Base-by-base conservation (phyloP, 2,329 filamentous ascomycete genomes). In the Elsinoe perseae region DNA sequence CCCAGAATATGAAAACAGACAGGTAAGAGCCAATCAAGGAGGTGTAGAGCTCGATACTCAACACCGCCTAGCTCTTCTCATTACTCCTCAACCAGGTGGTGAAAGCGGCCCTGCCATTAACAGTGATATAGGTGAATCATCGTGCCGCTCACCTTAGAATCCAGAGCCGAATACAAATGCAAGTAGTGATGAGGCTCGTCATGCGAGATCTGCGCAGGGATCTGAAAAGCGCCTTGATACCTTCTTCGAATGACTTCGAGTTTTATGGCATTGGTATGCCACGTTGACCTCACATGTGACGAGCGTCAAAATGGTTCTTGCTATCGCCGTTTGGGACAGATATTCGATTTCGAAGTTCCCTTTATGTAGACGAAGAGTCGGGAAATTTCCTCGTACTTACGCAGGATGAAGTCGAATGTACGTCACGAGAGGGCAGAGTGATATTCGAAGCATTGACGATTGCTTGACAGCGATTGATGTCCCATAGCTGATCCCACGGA, bases 1-100 rank as follows among this genome's bases (percentile, higher is more conserved):
- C 63, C 67, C 67, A 69, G 56, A 67, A 66, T 1, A 68, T 12
- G 14, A n/a, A 67, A 64, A 20, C 68, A 70, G n/a, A 23, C 16
- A 9, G 58, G 40, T 12, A 63, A 56, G n/a, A 62, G 30, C 54
- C 57, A 58, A 20, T 59, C 30, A 48, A 98, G 73, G 1, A 89
- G 88, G 69, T 95, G 93, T 58, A 98, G 70, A 0, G 91, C 88
- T 4, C 93, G 85, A 67, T 97, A 98, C 70, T 98, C 93, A 60
- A 98, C 95, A 18, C 93, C 93, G 8, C 93, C 93, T 2, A 98
- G 75, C 70, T 97, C 93, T 67, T 97, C 90, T 61, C 92, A 82
- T 70, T 98, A 90, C 61, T 93, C 89, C 62, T 95, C 86, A 0
- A 86, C 87, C 61, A 98, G 72, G 62, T 10, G 60, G 25, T 62